These are phyloP conservation scores for Arabis alpina DNA, from an alignment of 345 rosid species.

Conservation along the genomic window DNA sequence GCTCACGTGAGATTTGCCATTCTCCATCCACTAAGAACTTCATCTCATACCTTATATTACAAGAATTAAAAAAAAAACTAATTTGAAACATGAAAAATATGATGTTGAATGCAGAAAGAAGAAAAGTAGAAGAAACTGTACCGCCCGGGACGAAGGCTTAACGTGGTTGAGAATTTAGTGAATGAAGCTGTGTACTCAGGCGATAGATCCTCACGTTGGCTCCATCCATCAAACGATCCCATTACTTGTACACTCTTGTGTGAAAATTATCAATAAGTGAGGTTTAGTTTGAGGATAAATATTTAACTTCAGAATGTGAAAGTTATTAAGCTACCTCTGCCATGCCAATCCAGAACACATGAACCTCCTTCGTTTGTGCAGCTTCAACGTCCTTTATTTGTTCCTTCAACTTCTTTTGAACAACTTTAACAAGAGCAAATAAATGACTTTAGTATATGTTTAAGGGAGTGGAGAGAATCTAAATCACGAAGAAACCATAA, in stretches of 20 bases:
- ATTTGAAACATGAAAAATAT: not conserved
- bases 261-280: constrained; percentile 3
- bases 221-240: constrained; percentile 95
- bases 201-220: constrained; percentile 79
- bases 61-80: not conserved
- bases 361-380: constrained; percentile 69
- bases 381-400: constrained; percentile 71
- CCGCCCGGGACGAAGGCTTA: constrained; percentile 89
- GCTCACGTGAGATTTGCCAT: constrained; percentile 80
- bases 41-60: constrained; percentile 72
- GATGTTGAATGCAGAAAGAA: not conserved
- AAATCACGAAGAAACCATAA: not conserved
- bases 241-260: constrained; percentile 82
- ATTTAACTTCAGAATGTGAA: constrained; percentile 10
- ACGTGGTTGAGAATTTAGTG: constrained; percentile 65
- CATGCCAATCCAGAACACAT: constrained; percentile 82
- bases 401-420: constrained; percentile 65
- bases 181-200: constrained; percentile 79
- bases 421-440: constrained; percentile 44
- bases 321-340: constrained; percentile 62
- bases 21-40: constrained; percentile 93
- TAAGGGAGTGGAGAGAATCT: not conserved
- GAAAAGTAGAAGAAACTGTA: constrained; percentile 35
- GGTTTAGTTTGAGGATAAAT: not conserved
- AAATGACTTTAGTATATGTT: not conserved